Percentiles rank a stretch among this genome's conserved stretches.
phyloP scores from a whole-genome alignment of 805 yeast genomes.

The Myxozyma geophila region DNA sequence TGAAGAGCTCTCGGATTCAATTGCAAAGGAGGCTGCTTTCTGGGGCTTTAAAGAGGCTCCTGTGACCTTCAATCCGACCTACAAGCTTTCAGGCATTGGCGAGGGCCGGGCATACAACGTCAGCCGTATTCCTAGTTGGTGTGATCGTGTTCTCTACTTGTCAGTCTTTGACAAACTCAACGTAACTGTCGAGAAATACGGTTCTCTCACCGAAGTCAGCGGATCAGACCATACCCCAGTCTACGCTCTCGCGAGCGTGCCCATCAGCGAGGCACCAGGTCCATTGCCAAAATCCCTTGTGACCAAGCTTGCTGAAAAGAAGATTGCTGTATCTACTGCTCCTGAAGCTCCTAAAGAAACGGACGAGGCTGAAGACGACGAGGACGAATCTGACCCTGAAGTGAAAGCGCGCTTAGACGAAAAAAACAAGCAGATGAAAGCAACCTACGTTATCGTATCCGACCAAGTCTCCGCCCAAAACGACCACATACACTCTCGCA shows the following conservation, averaged over 20 bases:
- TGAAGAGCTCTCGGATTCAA: conserved; percentile 59
- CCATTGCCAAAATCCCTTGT: conserved; percentile 10
- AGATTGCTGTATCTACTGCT: conserved; percentile 16
- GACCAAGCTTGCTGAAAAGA: conserved; percentile 14
- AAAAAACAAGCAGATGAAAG: conserved; percentile 3
- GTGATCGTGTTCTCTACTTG: conserved; percentile 77
- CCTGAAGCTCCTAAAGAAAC: background rate
- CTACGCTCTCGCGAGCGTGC: conserved; percentile 55
- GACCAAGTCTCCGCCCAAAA: conserved; percentile 27
- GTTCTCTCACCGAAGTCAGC: conserved; percentile 50
- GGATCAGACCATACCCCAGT: conserved; percentile 87
- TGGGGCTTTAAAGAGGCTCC: conserved; percentile 66
- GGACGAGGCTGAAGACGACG: conserved; percentile 8
- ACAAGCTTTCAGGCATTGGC: conserved; percentile 57
- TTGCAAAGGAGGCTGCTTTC: conserved; percentile 49
- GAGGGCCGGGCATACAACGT: conserved; percentile 52
- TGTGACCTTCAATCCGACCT: conserved; percentile 78
- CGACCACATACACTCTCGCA: conserved; percentile 26
- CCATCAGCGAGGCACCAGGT: conserved; percentile 40
- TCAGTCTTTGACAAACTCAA: conserved; percentile 46
- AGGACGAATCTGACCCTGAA: background rate
- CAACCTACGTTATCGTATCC: conserved; percentile 14
- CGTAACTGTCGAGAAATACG: conserved; percentile 51
- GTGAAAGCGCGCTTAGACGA: background rate
- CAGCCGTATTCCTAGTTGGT: conserved; percentile 83